Base-by-base conservation (phyloP, 2,329 filamentous ascomycete species). In the Chrysoporthe puriensis region DNA sequence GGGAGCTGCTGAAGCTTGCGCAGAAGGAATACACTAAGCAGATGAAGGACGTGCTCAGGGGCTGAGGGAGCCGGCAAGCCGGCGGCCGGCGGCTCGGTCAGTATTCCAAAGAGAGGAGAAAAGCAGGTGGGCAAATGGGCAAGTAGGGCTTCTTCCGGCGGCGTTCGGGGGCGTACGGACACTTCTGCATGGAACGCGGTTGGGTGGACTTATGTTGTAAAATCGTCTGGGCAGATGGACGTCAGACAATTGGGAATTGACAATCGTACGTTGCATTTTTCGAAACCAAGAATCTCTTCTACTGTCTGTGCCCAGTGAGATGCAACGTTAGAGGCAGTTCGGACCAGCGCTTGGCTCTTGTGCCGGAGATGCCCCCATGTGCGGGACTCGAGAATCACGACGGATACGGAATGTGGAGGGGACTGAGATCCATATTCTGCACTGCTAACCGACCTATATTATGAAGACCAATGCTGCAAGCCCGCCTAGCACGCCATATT, bases 21-120 rank as follows among this genome's bases (percentile, higher is more conserved):
- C 84, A 90, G 81, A 90, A 90, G 82, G 87, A 90, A 83, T 83
- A 82, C 73, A 79, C 80, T 72, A 88, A 85, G 80, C 85, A 88
- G 80, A 80, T 79, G 64, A 76, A 77, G 73, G 64, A 67, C 26
- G 69, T 70, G 14, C 62, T 70, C 21, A 58, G 61, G 52, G 67
- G 68, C 32, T 70, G 52, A 59, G 46, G 14, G 26, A 42, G 5
- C n/a, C 21, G 32, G 57, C 57, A 14, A n/a, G 26, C n/a, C 7
- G 32, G 18, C n/a, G 14, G 14, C 3, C 9, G 61, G 21, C 36
- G 3, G n/a, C 18, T 11, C n/a, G n/a, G 21, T 34, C 46, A 54
- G 46, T n/a, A 57, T 42, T n/a, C 16, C 4, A 21, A 62, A 54
- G 61, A 58, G 3, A 58, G 18, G 34, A 60, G 44, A 43, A 6